Base-by-base conservation (phyloP, 176 grass and related monocot genomes). In the Carex myosuroides region DNA sequence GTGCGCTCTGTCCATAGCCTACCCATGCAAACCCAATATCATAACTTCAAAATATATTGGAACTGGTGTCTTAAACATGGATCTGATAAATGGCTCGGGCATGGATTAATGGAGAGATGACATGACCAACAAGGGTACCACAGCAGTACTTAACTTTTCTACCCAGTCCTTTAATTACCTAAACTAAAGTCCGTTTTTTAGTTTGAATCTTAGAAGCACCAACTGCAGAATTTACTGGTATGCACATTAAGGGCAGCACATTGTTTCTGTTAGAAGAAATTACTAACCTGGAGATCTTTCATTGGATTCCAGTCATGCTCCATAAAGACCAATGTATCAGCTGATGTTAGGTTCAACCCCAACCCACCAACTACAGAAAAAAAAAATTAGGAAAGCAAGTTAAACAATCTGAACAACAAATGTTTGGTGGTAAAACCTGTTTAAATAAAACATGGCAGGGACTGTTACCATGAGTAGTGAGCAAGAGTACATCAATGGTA, bases 241-340 rank as follows among this genome's bases (percentile, higher is more conserved):
- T 73, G 70, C 42, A 73, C 11, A 73, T 54, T 78, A 78, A 35
- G 48, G 24, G 26, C 48, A 78, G 48, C 41, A 42, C 8, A 71
- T 50, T 70, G 56, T 60, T 73, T 44, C 22, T 32, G 10, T 57
- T 79, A 75, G 2, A 81, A 78, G 42, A 37, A 69, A 64, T 76
- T 84, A 81, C 64, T 24, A 85, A 99, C 96, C 91, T 99, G 96
- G 20, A 95, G 96, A 86, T 99, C 96, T 88, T 89, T 95, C 96
- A 99, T 99, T 53, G 93, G 96, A 67, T 99, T 99, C 96, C 96
- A 99, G 80, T 99, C 96, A 89, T 99, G 96, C 85, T 99, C 93
- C 96, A 95, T 89, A 77, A 99, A 95, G 66, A 99, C 96, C 85
- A 99, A 79, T 21, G 96, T 99, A 88, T 99, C 96, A 52, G 96